Percentiles rank a stretch among this genome's conserved stretches.
Conservation (phyloP, 352 stramenopile genomes). For the Pythium pyrilobum region DNA sequence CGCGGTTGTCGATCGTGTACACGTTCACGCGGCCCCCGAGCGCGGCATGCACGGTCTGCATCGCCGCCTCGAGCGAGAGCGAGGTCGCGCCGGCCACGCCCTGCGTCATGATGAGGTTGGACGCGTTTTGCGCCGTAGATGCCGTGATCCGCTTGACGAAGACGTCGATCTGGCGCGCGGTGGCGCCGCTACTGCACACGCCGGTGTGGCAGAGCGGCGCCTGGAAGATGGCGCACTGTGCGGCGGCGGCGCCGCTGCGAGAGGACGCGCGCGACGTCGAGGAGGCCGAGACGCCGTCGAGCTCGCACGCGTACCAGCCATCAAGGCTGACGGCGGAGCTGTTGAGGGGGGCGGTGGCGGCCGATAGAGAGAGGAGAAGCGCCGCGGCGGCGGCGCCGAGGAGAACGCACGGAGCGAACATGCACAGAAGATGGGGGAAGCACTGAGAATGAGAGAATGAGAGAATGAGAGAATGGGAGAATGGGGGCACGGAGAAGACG, state of each 20-base stretch:
- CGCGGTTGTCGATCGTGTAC: slow-evolving; percentile 29
- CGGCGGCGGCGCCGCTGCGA: neutral
- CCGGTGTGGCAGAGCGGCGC: slow-evolving; percentile 33
- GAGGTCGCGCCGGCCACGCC: slow-evolving; percentile 16
- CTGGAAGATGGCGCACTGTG: slow-evolving; percentile 29
- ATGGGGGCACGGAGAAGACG: no score
- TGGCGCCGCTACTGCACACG: slow-evolving; percentile 14
- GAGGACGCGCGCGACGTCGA: neutral
- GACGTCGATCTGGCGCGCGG: slow-evolving; percentile 11
- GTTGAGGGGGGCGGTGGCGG: neutral
- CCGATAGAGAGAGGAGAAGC: neutral
- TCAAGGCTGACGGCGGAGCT: slow-evolving; percentile 11
- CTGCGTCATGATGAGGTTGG: slow-evolving; percentile 20
- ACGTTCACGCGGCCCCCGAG: slow-evolving; percentile 23
- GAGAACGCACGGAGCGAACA: neutral
- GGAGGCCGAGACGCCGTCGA: slow-evolving; percentile 5
- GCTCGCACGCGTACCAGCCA: slow-evolving; percentile 26
- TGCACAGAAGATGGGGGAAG: neutral
- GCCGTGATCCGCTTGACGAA: slow-evolving; percentile 25
- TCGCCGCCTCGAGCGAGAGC: slow-evolving; percentile 30
- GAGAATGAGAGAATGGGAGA: no score
- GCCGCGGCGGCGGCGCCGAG: neutral
- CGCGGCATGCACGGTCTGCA: slow-evolving; percentile 23
- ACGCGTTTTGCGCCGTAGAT: neutral
- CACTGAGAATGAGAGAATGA: neutral